Percentiles rank a stretch among this genome's conserved stretches.
phyloP scores from a whole-genome alignment of 2,329 filamentous ascomycete genomes.

The Ambrosiella cleistominuta region DNA sequence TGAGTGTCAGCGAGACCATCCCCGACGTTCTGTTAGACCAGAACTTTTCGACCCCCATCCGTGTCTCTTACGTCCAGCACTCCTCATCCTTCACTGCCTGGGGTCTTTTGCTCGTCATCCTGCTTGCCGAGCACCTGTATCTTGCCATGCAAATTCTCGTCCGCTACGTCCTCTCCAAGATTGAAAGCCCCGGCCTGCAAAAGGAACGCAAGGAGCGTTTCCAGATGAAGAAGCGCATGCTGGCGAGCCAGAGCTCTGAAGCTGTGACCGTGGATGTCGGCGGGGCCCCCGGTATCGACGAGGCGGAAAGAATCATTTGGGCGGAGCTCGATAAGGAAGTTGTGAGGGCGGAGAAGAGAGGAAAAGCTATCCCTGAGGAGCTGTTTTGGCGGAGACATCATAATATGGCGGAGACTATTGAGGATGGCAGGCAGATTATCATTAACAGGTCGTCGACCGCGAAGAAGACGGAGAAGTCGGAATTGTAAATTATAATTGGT shows the following conservation, averaged over 20 bases:
- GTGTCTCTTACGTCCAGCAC: constrained; percentile 5
- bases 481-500: not conserved
- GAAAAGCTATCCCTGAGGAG: constrained; percentile 26
- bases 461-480: not conserved
- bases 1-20: not conserved
- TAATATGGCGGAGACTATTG: constrained; percentile 38
- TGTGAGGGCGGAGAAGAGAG: constrained; percentile 26
- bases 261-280: constrained; percentile 34
- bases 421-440: constrained; percentile 38
- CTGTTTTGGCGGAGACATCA: constrained; percentile 46
- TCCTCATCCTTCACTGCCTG: constrained; percentile 42
- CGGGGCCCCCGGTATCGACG: constrained; percentile 28
- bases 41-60: not conserved
- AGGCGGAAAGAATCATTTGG: constrained; percentile 46
- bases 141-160: constrained; percentile 60
- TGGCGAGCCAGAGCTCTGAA: constrained; percentile 52
- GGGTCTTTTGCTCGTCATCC: constrained; percentile 63
- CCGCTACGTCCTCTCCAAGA: constrained; percentile 53
- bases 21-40: not conserved
- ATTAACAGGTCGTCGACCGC: constrained; percentile 19
- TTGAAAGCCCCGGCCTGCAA: constrained; percentile 73
- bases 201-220: constrained; percentile 72
- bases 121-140: constrained; percentile 80
- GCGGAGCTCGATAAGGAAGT: constrained; percentile 48
- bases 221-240: constrained; percentile 57